Conservation (phyloP, 768 basidiomycete species). For the Tricholoma flavovirens region DNA sequence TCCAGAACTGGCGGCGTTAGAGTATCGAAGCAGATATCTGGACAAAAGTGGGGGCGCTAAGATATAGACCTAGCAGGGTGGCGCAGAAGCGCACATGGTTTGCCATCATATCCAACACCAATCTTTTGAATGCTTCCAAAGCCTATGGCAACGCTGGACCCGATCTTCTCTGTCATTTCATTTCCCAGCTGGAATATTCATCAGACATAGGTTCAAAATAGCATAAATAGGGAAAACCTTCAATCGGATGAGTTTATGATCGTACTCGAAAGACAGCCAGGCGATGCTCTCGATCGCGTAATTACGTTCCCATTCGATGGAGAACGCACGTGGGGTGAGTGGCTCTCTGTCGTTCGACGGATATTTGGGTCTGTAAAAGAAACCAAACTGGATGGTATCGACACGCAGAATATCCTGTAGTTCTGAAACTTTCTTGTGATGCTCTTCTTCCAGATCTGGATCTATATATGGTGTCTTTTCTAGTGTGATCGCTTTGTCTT, state of each 20-base stretch:
- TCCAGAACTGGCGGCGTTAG: conserved; percentile 62
- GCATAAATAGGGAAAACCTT: conserved; percentile 34
- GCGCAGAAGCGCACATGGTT: conserved; percentile 47
- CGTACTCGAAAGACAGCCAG: conserved; percentile 59
- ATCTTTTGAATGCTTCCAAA: conserved; percentile 58
- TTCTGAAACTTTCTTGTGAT: conserved; percentile 33
- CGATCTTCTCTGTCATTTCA: conserved; percentile 42
- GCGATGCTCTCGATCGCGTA: conserved; percentile 42
- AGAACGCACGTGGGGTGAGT: conserved; percentile 47
- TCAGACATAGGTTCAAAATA: conserved; percentile 2
- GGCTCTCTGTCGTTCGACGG: conserved; percentile 22
- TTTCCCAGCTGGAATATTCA: conserved; percentile 51
- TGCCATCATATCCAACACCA: conserved; percentile 55
- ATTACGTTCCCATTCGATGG: conserved; percentile 62
- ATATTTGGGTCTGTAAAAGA: conserved; percentile 40
- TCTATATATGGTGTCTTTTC: conserved; percentile 51
- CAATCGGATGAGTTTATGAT: conserved; percentile 60
- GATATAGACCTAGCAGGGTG: conserved; percentile 7
- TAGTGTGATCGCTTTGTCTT: conserved; percentile 28
- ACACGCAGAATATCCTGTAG: conserved; percentile 50
- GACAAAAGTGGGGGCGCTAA: neutral
- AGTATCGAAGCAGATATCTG: conserved; percentile 67
- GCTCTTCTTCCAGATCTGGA: conserved; percentile 49
- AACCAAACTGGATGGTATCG: conserved; percentile 61
- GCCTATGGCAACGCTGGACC: conserved; percentile 45